phyloP scores from a whole-genome alignment of 2,329 filamentous ascomycete species.

The Amylocarpus encephaloides region DNA sequence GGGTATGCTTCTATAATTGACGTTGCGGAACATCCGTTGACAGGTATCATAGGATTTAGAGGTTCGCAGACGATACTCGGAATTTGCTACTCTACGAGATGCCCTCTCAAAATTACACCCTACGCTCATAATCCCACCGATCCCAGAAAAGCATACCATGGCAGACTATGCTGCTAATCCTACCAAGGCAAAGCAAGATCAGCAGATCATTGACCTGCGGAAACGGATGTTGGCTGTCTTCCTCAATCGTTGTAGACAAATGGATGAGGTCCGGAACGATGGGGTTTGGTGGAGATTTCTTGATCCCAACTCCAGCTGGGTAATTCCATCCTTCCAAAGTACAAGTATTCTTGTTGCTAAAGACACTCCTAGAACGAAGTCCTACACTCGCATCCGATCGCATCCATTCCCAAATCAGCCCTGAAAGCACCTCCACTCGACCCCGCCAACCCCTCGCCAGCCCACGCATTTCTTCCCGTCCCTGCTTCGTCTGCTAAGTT shows the following conservation, averaged over 20 bases:
- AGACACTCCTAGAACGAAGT: slow-evolving; percentile 71
- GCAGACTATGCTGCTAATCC: slow-evolving; percentile 97
- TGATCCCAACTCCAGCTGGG: slow-evolving; percentile 98
- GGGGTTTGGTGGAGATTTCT: slow-evolving; percentile 97
- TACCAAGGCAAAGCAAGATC: slow-evolving; percentile 95
- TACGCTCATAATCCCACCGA: slow-evolving; percentile 90
- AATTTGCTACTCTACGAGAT: slow-evolving; percentile 86
- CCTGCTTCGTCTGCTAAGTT: slow-evolving; percentile 83
- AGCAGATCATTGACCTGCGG: slow-evolving; percentile 89
- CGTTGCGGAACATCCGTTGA: slow-evolving; percentile 14
- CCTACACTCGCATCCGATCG: slow-evolving; percentile 82
- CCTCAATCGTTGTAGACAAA: slow-evolving; percentile 83
- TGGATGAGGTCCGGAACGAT: slow-evolving; percentile 87
- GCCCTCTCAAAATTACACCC: slow-evolving; percentile 89
- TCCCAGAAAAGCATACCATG: slow-evolving; percentile 98
- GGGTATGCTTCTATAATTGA: slow-evolving; percentile 49
- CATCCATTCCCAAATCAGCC: slow-evolving; percentile 88
- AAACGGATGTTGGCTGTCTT: slow-evolving; percentile 98
- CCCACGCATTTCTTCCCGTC: slow-evolving; percentile 80
- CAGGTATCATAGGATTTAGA: slow-evolving; percentile 67
- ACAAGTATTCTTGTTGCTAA: slow-evolving; percentile 13
- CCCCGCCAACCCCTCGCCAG: slow-evolving; percentile 82
- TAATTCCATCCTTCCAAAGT: slow-evolving; percentile 38
- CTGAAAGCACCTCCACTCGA: slow-evolving; percentile 94
- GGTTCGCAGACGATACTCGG: slow-evolving; percentile 90